Evolutionary conservation across 1,284 basidiomycete genomes (phyloP), one percentile per base, ranked within the genome.

Genomic region (Marasmius sp.): DNA sequence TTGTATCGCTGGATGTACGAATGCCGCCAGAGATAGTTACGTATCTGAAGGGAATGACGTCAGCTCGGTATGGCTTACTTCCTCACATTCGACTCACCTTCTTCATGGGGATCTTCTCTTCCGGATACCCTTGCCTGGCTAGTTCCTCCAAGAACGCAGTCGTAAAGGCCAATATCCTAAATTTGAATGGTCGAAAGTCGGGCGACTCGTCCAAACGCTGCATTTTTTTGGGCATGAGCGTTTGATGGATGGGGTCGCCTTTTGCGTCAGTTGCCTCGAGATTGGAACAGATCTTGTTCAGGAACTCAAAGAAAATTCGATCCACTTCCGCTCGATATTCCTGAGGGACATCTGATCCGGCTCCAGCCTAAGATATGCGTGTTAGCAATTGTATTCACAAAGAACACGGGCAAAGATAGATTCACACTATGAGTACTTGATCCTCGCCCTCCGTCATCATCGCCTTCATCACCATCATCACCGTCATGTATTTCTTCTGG

Each of bases 221-320:
- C 96, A 98, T 97, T 81, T 97, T 97, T 80, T 95, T 95, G 1
- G 96, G 93, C 97, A 98, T 99, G 68, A 99, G 83, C 47, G 95
- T 95, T 78, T 99, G 97, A 75, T 99, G 97, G 60, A 99, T 94
- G 53, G 93, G 89, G 74, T 99, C 97, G 61, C 97, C 97, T 74
- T 98, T 97, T 55, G 87, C 84, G 73, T 99, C 97, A 53, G 88
- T 92, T 16, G 92, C 91, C 62, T 98, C 95, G 75, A 98, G 75
- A 75, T 98, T 93, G 18, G 94, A 97, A 77, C 97, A 98, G 58
- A 94, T 85, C 59, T 81, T 85, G 70, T 91, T 95, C 66, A 99
- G 78, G 73, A 93, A 99, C 67, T 92, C 87, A 71, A 94, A 89
- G 78, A 99, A 98, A 71, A 98, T 89, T 60, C 88, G 85, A 74